Base-by-base conservation (phyloP, 2,329 filamentous ascomycete genomes). In the Teratosphaeria destructans region DNA sequence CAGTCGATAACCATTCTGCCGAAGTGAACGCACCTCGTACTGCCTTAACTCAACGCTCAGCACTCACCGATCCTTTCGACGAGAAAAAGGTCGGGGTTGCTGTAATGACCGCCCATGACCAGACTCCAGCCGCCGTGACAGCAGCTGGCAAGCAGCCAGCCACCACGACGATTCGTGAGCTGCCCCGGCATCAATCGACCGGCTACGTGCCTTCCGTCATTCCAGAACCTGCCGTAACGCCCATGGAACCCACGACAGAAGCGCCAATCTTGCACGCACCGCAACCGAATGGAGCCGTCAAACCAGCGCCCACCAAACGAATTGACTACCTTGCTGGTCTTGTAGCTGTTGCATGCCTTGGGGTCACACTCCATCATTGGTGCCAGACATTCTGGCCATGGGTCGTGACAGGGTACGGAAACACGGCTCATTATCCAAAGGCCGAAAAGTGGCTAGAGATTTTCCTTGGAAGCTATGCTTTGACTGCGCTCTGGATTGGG, bases 401-500 rank as follows among this genome's bases (percentile, higher is more conserved):
- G 6, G 55, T 62, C 5, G 43, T 55, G 12, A 47, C 59, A 5
- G 62, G 57, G 7, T 59, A 60, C 59, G 72, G 73, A 39, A 71
- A 71, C 1, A 70, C 68, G 49, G 58, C 55, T 14, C 61, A 63
- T 39, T 76, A 78, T 59, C 71, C 75, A 52, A 57, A 63, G 3
- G 74, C 70, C 7, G 76, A 78, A 59, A 68, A 66, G 26, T 76
- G 75, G 73, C 72, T 74, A 6, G 69, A 72, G 52, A 74, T 73
- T 61, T 74, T 74, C 12, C 66, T 78, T 29, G 73, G 72, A 0
- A 71, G 74, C 2, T 77, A 75, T 61, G 66, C 78, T 12, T 70
- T 78, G 47, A 76, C 78, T 53, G 73, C 73, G 52, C 72, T 77
- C 61, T 78, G 76, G 74, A 73, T 79, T 12, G 77, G 77, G n/a